Evolutionary conservation across 805 yeast species (phyloP), one percentile per base, ranked within the genome.

Genomic region (Yarrowia divulgata): DNA sequence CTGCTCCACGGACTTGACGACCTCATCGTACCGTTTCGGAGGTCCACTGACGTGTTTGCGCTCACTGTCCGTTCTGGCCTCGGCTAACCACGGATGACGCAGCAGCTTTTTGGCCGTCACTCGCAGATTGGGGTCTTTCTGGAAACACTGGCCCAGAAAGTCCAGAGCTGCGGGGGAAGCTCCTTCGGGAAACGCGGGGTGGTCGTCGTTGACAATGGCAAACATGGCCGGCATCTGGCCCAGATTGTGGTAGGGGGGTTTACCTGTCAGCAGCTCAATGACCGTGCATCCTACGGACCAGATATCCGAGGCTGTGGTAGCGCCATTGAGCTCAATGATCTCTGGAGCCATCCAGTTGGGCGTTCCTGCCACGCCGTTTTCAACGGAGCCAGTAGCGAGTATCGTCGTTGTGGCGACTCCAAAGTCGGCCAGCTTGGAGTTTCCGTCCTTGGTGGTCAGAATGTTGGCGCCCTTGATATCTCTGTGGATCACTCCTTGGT

Each of bases 301-400:
- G 8, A 81, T 76, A 79, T 95, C 99, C 2, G 97, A 91, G 1
- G 96, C 90, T 0, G 94, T 87, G 10, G 96, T 88, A 1, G 94
- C 90, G 2, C 96, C 97, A 74, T 89, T 90, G 73, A 92, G 88
- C 50, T 88, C 82, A 4, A 95, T 90, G 1, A 96, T 88, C 76
- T 95, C 99, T 0, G 99, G 99, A 0, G 99, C 98, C 97, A 95
- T 93, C 98, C 98, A 95, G 76, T 94, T 90, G 0, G 98, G 97
- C 0, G 98, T 92, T 1, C 99, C 99, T 16, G 86, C 87, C 75
- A 77, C 76, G 70, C 74, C 70, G 79, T 77, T n/a, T 7, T 66
- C 43, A 1, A 18, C 43, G 2, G 55, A 16, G 3, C 64, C 70
- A 75, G 76, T n/a, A 70, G 70, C 54, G 74, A 71, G 70, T 68